A percentile compares a stretch with the other conserved stretches of the same genome.
phyloP scores from a whole-genome alignment of 441 rosid species.

The Hura crepitans region DNA sequence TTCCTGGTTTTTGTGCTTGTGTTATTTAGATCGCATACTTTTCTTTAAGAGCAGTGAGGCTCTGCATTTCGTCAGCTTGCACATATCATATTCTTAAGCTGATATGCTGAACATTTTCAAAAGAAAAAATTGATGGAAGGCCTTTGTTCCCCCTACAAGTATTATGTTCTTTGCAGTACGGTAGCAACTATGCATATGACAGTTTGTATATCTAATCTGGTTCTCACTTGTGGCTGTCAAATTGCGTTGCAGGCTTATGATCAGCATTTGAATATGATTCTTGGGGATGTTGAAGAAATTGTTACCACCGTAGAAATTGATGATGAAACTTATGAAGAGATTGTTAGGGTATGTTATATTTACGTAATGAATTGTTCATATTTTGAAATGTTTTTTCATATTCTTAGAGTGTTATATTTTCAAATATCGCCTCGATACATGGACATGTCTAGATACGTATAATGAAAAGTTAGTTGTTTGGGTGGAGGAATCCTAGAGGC shows the following conservation, averaged over 20 bases:
- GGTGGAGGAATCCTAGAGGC: background rate
- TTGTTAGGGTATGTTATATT: constrained; percentile 70
- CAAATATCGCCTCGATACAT: background rate
- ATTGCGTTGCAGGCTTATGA: constrained; percentile 74
- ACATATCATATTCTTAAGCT: no score
- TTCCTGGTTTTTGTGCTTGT: background rate
- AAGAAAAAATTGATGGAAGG: background rate
- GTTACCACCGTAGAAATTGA: constrained; percentile 94
- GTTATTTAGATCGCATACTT: background rate
- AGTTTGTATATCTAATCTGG: background rate
- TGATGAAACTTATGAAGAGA: constrained; percentile 97
- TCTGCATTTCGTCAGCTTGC: background rate
- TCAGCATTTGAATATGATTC: constrained; percentile 98
- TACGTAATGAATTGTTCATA: background rate
- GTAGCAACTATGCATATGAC: background rate
- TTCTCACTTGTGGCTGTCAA: background rate
- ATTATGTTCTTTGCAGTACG: background rate
- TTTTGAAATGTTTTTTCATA: no score
- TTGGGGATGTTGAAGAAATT: constrained; percentile 96
- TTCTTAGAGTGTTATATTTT: no score
- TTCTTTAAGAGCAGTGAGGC: background rate
- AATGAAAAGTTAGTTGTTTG: background rate
- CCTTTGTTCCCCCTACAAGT: background rate
- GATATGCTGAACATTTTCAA: background rate
- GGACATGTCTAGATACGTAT: background rate